Base-by-base conservation (phyloP, 164 flowering plant species). In the Buxus sempervirens region DNA sequence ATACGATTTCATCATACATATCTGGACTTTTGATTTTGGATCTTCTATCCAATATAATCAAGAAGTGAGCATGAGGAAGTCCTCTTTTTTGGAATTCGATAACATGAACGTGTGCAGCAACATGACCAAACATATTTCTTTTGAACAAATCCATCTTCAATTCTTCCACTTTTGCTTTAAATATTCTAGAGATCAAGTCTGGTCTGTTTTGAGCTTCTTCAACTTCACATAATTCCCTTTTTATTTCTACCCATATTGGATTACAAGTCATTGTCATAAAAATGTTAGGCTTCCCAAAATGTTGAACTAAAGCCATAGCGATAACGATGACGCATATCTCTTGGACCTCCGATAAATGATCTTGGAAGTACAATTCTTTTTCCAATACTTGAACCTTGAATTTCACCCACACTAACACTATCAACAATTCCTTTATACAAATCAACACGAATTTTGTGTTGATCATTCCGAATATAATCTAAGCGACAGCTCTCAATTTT, bases 351-450 rank as follows among this genome's bases (percentile, higher is more conserved):
- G 3, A 62, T 45, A 57, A 73, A 73, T 12, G 71, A 67, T 16
- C 68, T 22, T 5, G 68, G 72, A 6, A 73, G 32, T 1, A 65
- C 28, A 25, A 62, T 49, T n/a, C 18, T 18, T 19, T 36, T 10
- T 5, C 71, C 71, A 16, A 72, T 53, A 0, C 42, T 1, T 13
- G 19, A 20, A 32, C 22, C 63, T 20, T n/a, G 0, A 6, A 24
- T 60, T 55, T 69, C 58, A 19, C 79, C 54, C 1, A 8, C 18
- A 0, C 0, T 25, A 0, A 62, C 0, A 0, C 51, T 25, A 42
- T 73, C 71, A 15, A 60, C 24, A 0, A 76, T 3, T 0, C 76
- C 68, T 36, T 71, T 58, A 21, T 72, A 77, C 1, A 60, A 0
- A 0, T 74, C 80, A 24, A 63, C 32, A 8, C 71, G 15, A 0